A percentile compares a stretch with the other conserved stretches of the same genome.
phyloP scores from a whole-genome alignment of 352 stramenopile genomes.

The Globisporangium cederbergense region DNA sequence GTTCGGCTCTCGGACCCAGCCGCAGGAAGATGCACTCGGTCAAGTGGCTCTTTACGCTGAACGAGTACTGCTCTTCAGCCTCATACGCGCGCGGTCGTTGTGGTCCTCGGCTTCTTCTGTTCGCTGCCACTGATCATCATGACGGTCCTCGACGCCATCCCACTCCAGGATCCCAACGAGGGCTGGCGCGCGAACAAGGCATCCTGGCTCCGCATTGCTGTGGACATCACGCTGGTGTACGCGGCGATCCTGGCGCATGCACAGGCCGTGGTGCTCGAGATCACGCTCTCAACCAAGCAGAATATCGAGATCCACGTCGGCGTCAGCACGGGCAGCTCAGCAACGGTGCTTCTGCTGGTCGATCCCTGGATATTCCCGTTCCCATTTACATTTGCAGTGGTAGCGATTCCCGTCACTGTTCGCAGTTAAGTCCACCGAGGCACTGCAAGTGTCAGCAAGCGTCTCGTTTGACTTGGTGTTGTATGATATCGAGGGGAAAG shows the following conservation, averaged over 20 bases:
- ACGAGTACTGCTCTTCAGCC: background rate
- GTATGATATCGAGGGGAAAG: no score
- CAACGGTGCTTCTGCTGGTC: background rate
- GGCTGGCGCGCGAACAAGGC: background rate
- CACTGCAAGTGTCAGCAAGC: no score
- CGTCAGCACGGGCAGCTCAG: background rate
- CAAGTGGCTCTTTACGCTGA: background rate
- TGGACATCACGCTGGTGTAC: background rate
- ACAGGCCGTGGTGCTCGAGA: background rate
- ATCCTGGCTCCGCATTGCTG: background rate
- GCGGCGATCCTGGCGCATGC: background rate
- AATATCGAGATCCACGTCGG: background rate
- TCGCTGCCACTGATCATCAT: background rate
- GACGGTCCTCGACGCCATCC: background rate
- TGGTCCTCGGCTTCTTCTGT: background rate
- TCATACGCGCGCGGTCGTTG: background rate
- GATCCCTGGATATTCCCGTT: background rate
- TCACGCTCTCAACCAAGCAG: background rate
- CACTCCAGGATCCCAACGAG: background rate
- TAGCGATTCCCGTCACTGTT: no score
- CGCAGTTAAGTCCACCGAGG: no score
- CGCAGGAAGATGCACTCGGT: background rate
- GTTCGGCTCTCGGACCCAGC: background rate
- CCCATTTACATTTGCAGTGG: background rate
- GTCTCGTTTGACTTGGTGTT: no score